Evolutionary conservation across 805 yeast species (phyloP).

Genomic region (Lipomyces sp.): DNA sequence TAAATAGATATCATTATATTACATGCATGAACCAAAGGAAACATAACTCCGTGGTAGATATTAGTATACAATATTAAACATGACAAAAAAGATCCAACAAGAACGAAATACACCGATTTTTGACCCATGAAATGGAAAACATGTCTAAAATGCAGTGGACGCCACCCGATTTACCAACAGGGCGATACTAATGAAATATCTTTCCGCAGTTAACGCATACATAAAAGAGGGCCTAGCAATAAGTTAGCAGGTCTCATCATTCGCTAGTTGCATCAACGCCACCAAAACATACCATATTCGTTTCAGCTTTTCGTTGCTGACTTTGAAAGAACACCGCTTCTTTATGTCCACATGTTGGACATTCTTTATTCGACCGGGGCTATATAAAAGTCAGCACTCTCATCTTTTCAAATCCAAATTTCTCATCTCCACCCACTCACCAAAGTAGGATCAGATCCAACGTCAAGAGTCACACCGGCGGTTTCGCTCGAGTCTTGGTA

Average conservation of each 20-base stretch:
- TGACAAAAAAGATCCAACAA: background rate
- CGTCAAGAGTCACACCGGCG: conserved; percentile 95
- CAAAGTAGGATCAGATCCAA: conserved; percentile 95
- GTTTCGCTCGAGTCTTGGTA: conserved; percentile 60
- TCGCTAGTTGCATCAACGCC: background rate
- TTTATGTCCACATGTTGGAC: conserved; percentile 84
- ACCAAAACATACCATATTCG: conserved; percentile 65
- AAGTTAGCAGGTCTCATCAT: background rate
- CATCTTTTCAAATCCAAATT: background rate
- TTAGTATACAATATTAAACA: conserved; percentile 14
- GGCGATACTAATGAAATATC: conserved; percentile 52
- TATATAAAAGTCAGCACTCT: background rate
- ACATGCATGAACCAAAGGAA: background rate
- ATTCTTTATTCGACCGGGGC: conserved; percentile 91
- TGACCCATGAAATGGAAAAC: background rate
- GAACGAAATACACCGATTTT: background rate
- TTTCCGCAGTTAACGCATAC: conserved; percentile 88
- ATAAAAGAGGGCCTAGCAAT: conserved; percentile 63
- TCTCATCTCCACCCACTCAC: conserved; percentile 24
- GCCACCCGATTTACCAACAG: background rate
- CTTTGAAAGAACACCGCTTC: conserved; percentile 97
- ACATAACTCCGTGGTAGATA: background rate
- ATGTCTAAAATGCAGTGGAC: background rate
- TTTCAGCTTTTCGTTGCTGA: conserved; percentile 92
- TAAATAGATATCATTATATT: background rate